These are phyloP conservation scores for Magnaporthales sp. DNA, from an alignment of 2,329 filamentous ascomycete genomes.

Conservation along the genomic window DNA sequence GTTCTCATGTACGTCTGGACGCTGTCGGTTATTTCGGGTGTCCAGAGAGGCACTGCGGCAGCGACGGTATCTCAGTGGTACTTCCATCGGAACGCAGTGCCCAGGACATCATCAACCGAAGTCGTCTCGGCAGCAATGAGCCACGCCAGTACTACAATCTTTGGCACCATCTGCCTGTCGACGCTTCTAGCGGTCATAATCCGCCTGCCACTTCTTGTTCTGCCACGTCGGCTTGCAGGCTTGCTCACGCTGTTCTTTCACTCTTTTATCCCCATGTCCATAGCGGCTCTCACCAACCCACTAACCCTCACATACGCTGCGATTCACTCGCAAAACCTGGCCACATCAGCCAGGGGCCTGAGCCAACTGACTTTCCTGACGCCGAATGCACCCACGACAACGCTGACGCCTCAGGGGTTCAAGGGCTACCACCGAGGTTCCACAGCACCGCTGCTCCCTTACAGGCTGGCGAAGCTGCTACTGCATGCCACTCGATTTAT, in stretches of 20 bases:
- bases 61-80: constrained; percentile 99
- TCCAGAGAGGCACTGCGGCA: constrained; percentile 85
- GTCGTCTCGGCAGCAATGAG: constrained; percentile 75
- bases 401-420: constrained; percentile 49
- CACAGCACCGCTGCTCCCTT: constrained; percentile 60
- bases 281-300: constrained; percentile 81
- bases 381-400: constrained; percentile 65
- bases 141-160: constrained; percentile 78
- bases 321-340: constrained; percentile 81
- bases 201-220: constrained; percentile 73
- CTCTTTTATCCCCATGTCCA: constrained; percentile 74
- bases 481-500: constrained; percentile 86
- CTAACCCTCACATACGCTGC: constrained; percentile 87
- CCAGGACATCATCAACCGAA: constrained; percentile 66
- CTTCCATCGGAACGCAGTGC: constrained; percentile 81
- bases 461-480: constrained; percentile 82
- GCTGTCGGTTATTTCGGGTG: constrained; percentile 73
- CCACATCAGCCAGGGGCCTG: constrained; percentile 68
- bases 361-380: constrained; percentile 76
- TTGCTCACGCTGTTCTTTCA: constrained; percentile 56
- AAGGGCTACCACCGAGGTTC: constrained; percentile 16
- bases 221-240: constrained; percentile 60
- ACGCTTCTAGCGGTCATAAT: constrained; percentile 74
- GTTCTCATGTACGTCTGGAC: constrained; percentile 95
- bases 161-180: constrained; percentile 85